These are phyloP conservation scores for Quercus tomentella DNA, from an alignment of 331 rosid genomes.

Conservation along the genomic window DNA sequence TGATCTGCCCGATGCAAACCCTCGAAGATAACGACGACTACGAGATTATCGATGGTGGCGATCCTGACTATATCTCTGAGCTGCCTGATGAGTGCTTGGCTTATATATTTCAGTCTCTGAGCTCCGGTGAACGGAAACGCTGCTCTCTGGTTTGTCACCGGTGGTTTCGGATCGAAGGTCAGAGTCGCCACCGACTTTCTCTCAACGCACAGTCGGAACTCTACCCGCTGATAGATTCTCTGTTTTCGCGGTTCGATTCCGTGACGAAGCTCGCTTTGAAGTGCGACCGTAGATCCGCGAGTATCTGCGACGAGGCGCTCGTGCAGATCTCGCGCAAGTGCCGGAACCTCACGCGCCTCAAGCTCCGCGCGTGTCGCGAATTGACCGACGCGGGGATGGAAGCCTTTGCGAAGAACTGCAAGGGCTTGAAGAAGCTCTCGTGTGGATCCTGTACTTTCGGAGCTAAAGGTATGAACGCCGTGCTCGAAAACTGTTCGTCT, in stretches of 20 bases:
- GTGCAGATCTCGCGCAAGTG: constrained; percentile 66
- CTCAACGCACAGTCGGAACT: constrained; percentile 70
- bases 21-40: constrained; percentile 7
- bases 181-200: constrained; percentile 87
- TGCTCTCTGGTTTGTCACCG: constrained; percentile 93
- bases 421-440: constrained; percentile 85
- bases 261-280: constrained; percentile 87
- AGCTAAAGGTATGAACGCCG: constrained; percentile 89
- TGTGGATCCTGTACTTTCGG: constrained; percentile 95
- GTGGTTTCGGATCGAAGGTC: constrained; percentile 86
- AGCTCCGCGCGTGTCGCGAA: constrained; percentile 88
- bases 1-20: constrained; percentile 49
- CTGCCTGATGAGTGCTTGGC: constrained; percentile 93
- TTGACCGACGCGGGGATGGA: constrained; percentile 79
- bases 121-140: constrained; percentile 70
- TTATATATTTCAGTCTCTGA: constrained; percentile 63
- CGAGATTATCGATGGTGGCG: not conserved
- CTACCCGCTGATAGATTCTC: constrained; percentile 36
- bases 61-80: constrained; percentile 60
- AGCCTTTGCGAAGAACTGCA: constrained; percentile 76
- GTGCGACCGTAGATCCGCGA: constrained; percentile 83
- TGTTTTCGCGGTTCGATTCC: constrained; percentile 83
- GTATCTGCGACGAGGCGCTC: constrained; percentile 75
- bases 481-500: constrained; percentile 58
- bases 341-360: constrained; percentile 85